phyloP scores from a whole-genome alignment of 176 grass and related monocot genomes.

The Lolium perenne region DNA sequence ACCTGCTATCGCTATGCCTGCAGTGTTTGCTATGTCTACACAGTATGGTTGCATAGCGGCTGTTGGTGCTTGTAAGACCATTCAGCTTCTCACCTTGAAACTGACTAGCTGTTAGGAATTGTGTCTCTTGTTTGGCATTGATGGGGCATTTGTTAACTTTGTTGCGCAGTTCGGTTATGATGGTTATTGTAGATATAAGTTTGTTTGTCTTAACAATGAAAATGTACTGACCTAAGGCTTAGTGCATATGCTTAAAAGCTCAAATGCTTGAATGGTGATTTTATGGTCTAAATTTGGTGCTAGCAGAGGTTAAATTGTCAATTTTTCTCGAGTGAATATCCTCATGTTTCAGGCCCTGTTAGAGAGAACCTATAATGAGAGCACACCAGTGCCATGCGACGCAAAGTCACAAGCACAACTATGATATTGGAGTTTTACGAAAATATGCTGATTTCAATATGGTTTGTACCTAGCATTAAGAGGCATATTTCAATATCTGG shows the following conservation, averaged over 20 bases:
- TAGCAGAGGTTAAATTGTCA: not conserved
- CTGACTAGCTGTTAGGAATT: not conserved
- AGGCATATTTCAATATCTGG: not conserved
- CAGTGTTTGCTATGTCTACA: not conserved
- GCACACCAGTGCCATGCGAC: not conserved
- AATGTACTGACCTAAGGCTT: not conserved
- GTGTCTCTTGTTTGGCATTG: not conserved
- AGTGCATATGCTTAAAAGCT: not conserved
- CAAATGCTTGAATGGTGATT: not conserved
- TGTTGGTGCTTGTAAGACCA: not conserved
- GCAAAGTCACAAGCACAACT: too few species aligned
- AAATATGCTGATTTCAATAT: not conserved
- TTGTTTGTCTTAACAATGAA: not conserved
- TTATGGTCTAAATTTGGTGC: not conserved
- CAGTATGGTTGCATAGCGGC: not conserved
- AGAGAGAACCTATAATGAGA: not conserved
- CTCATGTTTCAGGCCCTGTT: not conserved
- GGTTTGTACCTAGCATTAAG: not conserved
- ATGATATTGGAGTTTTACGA: too few species aligned
- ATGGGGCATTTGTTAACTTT: not conserved
- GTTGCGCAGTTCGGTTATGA: not conserved
- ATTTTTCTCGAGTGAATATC: not conserved
- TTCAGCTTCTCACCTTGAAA: not conserved
- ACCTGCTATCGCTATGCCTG: slow-evolving; percentile 1
- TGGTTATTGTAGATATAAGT: not conserved